phyloP scores from a whole-genome alignment of 495 filamentous ascomycete genomes.

The Hypoxylon fuscum region DNA sequence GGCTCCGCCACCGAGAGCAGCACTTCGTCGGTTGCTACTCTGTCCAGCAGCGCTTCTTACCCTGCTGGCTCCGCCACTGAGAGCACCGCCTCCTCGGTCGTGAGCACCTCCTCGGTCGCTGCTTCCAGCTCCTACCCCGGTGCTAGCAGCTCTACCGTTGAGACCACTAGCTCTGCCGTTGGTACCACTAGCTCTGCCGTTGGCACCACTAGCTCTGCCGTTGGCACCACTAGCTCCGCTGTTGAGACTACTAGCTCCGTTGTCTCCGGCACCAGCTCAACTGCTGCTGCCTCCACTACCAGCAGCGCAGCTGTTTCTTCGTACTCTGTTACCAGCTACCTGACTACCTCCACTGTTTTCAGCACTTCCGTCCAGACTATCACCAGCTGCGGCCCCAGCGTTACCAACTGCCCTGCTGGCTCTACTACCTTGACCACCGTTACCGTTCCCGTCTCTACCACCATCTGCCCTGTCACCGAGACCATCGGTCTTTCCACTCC shows the following conservation, averaged over 20 bases:
- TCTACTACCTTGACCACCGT: slow-evolving; percentile 61
- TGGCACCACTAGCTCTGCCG: slow-evolving; percentile 29
- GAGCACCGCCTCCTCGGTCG: too few species aligned
- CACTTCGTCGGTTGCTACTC: too few species aligned
- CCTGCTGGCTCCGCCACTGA: too few species aligned
- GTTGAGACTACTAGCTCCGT: slow-evolving; percentile 28
- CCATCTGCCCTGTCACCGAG: slow-evolving; percentile 62
- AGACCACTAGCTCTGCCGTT: slow-evolving; percentile 33
- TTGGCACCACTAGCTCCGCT: slow-evolving; percentile 20
- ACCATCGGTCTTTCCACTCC: slow-evolving; percentile 41
- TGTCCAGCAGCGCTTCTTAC: too few species aligned
- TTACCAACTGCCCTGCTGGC: slow-evolving; percentile 67
- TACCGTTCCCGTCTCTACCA: slow-evolving; percentile 70
- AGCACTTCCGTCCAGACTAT: slow-evolving; percentile 67
- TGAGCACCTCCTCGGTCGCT: slow-evolving; percentile 22
- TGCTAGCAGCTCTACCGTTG: too few species aligned
- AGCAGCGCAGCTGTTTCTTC: slow-evolving; percentile 38
- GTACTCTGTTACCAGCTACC: slow-evolving; percentile 46
- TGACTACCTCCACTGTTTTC: slow-evolving; percentile 69
- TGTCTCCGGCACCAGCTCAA: slow-evolving; percentile 32
- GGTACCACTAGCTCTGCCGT: slow-evolving; percentile 27
- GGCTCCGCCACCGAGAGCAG: too few species aligned
- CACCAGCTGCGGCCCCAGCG: slow-evolving; percentile 65
- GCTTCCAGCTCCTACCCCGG: slow-evolving; percentile 21
- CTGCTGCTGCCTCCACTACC: slow-evolving; percentile 25